phyloP scores from a whole-genome alignment of 2,329 filamentous ascomycete genomes.

The Huntiella bhutanensis region DNA sequence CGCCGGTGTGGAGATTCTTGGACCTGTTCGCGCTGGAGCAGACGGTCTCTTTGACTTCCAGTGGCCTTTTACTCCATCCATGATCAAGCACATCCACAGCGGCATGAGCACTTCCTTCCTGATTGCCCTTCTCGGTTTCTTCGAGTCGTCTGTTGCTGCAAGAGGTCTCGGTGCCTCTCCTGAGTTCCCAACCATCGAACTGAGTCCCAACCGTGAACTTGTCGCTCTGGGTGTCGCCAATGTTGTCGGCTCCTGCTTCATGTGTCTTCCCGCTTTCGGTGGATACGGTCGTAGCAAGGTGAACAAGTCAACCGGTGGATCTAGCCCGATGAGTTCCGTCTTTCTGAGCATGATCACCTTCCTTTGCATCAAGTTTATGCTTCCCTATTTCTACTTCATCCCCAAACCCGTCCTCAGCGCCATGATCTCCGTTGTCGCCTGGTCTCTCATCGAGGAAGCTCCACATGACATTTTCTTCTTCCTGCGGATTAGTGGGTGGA shows the following conservation, averaged over 20 bases:
- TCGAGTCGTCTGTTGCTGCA: slow-evolving; percentile 89
- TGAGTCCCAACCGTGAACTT: slow-evolving; percentile 84
- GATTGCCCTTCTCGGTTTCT: slow-evolving; percentile 91
- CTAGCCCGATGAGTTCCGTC: slow-evolving; percentile 83
- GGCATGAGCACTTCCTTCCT: slow-evolving; percentile 83
- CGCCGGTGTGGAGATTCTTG: slow-evolving; percentile 65
- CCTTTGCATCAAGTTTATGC: slow-evolving; percentile 58
- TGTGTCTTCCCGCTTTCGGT: slow-evolving; percentile 82
- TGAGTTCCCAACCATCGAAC: slow-evolving; percentile 56
- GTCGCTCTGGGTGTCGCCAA: slow-evolving; percentile 84
- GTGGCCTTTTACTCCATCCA: slow-evolving; percentile 61
- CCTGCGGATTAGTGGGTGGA: slow-evolving; percentile 64
- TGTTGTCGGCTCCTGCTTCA: slow-evolving; percentile 77
- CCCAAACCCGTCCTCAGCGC: slow-evolving; percentile 90
- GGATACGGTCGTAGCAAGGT: slow-evolving; percentile 94
- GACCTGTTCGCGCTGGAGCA: slow-evolving; percentile 54
- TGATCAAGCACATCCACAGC: slow-evolving; percentile 67
- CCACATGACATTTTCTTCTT: slow-evolving; percentile 89
- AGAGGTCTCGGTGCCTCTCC: slow-evolving; percentile 62
- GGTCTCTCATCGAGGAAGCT: slow-evolving; percentile 84
- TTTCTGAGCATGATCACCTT: slow-evolving; percentile 70
- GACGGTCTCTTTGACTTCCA: slow-evolving; percentile 61
- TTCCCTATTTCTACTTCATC: slow-evolving; percentile 87
- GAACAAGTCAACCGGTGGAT: slow-evolving; percentile 78
- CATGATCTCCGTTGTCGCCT: slow-evolving; percentile 91